Conservation (phyloP, 2,329 filamentous ascomycete genomes). For the Tothia fuscella region DNA sequence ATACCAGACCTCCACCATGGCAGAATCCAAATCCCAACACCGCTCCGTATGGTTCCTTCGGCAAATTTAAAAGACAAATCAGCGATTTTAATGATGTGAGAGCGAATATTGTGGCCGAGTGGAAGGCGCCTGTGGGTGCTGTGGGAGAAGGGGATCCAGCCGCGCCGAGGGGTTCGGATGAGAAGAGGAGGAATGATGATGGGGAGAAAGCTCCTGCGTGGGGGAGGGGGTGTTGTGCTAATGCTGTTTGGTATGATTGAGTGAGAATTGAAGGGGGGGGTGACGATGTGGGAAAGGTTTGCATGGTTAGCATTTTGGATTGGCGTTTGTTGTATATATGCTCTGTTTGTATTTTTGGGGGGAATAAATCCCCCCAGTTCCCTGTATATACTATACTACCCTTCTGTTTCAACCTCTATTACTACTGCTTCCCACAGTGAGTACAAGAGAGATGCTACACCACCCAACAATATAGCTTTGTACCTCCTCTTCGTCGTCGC, state of each 20-base stretch:
- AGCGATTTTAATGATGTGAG: neutral
- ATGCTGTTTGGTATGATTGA: constrained; percentile 7
- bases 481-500: too few relatives aligned
- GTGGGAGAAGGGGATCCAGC: constrained; percentile 4
- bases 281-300: too few relatives aligned
- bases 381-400: too few relatives aligned
- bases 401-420: too few relatives aligned
- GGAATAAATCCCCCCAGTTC: too few relatives aligned
- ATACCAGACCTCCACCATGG: neutral
- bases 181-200: neutral
- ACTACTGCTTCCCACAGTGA: too few relatives aligned
- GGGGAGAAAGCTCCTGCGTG: neutral
- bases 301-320: too few relatives aligned
- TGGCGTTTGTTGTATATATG: too few relatives aligned
- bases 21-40: neutral
- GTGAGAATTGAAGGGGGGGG: neutral
- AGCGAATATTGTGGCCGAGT: constrained; percentile 6
- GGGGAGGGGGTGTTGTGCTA: constrained; percentile 3
- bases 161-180: neutral
- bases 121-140: neutral
- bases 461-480: too few relatives aligned
- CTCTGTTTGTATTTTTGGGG: too few relatives aligned
- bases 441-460: too few relatives aligned
- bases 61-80: neutral
- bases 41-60: neutral